Conservation (phyloP, 768 basidiomycete genomes). For the Clitopilus passeckerianus region DNA sequence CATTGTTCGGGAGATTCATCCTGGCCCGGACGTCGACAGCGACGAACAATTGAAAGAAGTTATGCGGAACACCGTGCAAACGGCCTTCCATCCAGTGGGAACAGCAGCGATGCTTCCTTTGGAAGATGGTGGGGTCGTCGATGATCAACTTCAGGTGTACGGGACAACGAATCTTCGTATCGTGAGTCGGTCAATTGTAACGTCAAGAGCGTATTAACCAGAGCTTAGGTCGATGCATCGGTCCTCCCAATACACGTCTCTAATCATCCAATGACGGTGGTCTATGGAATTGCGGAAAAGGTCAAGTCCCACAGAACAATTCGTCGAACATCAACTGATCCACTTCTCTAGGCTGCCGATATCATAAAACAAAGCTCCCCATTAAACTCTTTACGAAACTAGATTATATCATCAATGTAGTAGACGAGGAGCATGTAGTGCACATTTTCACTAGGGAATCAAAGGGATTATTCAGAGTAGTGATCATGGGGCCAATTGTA, state of each 20-base stretch:
- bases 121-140: constrained; percentile 45
- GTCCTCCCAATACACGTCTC: constrained; percentile 4
- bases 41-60: constrained; percentile 23
- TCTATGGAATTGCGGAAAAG: constrained; percentile 42
- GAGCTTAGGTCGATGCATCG: constrained; percentile 5
- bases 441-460: too few relatives aligned
- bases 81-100: constrained; percentile 28
- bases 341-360: constrained; percentile 1
- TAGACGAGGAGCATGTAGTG: neutral
- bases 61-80: neutral
- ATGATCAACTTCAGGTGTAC: constrained; percentile 44
- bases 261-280: constrained; percentile 24
- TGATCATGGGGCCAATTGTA: too few relatives aligned
- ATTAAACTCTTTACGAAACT: neutral
- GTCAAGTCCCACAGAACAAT: constrained; percentile 9
- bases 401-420: neutral
- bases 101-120: constrained; percentile 47
- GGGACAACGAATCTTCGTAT: constrained; percentile 50
- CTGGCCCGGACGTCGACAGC: constrained; percentile 19
- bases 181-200: constrained; percentile 44
- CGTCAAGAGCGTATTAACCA: constrained; percentile 38
- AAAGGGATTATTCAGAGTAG: too few relatives aligned
- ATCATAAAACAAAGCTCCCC: neutral
- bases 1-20: constrained; percentile 16
- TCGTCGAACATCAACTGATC: neutral